Evolutionary conservation across 108 stramenopile genomes (phyloP).

Genomic region (Poteriospumella lacustris): DNA sequence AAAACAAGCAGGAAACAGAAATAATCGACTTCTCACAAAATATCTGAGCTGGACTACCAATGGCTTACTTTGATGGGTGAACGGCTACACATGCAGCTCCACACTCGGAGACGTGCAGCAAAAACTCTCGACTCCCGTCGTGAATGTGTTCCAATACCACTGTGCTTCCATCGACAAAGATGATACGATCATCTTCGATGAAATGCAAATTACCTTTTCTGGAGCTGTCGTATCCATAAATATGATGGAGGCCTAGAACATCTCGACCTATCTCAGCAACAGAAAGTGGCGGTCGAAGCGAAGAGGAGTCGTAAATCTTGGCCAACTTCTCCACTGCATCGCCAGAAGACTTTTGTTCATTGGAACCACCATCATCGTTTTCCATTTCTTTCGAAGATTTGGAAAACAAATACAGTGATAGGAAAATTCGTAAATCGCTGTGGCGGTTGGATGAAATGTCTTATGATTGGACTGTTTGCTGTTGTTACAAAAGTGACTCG

Average conservation of each 20-base stretch:
- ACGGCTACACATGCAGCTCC: constrained; percentile 43
- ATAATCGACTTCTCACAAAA: constrained; percentile 36
- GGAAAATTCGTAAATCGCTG: too few relatives aligned
- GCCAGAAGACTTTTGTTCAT: too few relatives aligned
- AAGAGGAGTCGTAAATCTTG: neutral
- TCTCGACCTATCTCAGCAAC: constrained; percentile 39
- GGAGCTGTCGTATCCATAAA: constrained; percentile 29
- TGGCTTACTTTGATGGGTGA: constrained; percentile 32
- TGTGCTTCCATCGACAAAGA: neutral
- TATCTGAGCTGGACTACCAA: constrained; percentile 40
- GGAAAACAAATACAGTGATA: too few relatives aligned
- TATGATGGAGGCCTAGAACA: constrained; percentile 37
- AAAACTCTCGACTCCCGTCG: constrained; percentile 39
- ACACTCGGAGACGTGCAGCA: constrained; percentile 23
- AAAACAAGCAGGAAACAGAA: constrained; percentile 38
- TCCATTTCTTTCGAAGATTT: too few relatives aligned
- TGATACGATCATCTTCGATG: neutral
- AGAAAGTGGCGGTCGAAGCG: neutral
- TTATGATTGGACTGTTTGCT: too few relatives aligned
- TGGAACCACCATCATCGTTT: too few relatives aligned
- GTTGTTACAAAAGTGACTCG: too few relatives aligned
- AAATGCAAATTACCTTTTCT: constrained; percentile 26
- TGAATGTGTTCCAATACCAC: neutral
- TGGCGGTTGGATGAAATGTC: too few relatives aligned
- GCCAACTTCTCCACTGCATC: too few relatives aligned